Base-by-base conservation (phyloP, 495 filamentous ascomycete species). In the Penicillium crystallinum region DNA sequence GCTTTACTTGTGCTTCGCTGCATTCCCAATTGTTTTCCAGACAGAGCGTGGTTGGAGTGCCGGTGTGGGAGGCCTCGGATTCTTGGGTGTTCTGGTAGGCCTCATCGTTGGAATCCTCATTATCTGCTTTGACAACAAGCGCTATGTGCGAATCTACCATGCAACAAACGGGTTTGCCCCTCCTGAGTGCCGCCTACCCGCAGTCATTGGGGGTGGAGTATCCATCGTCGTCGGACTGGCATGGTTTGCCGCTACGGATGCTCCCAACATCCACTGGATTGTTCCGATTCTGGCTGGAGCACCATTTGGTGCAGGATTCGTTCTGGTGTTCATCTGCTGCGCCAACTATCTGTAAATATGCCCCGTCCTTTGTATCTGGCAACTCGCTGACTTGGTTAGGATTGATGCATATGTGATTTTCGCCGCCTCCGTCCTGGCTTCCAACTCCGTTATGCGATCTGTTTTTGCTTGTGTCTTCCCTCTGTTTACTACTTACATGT, bases 1-100 rank as follows among this genome's bases (percentile, higher is more conserved):
- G 9, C 66, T 89, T 6, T 90, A 89, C 61, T 73, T 90, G 18
- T 72, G 87, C 14, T 91, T 92, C 67, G 80, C 87, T n/a, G 85
- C 86, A 11, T 68, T 68, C 29, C 88, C 89, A 2, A 82, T 90
- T 35, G 79, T 91, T 34, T 91, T 89, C 64, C 69, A 75, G 6
- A 63, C 83, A 22, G 62, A 83, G 31, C 83, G 85, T n/a, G 77
- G 80, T 43, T 91, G 87, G 88, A 68, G 68, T 1, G 68, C 79
- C 10, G 78, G 82, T 19, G 62, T 81, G 75, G 79, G 0, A 86
- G 85, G 2, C 77, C 90, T 1, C 70, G 85, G 8, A 91, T 88
- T 59, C 53, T 80, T 0, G 86, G 88, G 8, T 27, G 85, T 92
- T 35, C 82, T 85, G 31, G 63, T 82, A 41, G 88, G 89, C 45